phyloP scores from a whole-genome alignment of 139 green algal genomes.

The Chlamydomonas incerta region DNA sequence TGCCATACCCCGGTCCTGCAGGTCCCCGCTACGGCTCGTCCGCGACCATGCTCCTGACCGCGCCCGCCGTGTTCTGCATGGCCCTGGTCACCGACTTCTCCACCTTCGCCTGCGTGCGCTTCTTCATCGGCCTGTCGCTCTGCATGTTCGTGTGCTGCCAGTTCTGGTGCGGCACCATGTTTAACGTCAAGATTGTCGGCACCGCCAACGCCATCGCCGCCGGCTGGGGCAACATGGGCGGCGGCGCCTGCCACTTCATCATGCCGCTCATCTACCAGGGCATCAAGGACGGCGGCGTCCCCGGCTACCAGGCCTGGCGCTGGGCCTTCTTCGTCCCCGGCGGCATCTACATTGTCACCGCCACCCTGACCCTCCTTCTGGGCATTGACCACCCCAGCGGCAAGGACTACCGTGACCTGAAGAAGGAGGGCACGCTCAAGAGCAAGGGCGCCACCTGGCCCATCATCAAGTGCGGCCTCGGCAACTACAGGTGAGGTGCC shows the following conservation, averaged over 20 bases:
- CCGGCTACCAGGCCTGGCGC: conserved; percentile 62
- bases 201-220: conserved; percentile 90
- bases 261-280: conserved; percentile 91
- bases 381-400: conserved; percentile 33
- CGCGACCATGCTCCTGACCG: conserved; percentile 68
- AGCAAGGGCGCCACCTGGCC: conserved; percentile 66
- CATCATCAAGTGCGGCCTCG: conserved; percentile 78
- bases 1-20: not conserved
- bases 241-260: conserved; percentile 90
- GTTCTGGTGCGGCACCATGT: conserved; percentile 91
- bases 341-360: conserved; percentile 79
- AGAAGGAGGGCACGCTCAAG: conserved; percentile 81
- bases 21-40: conserved; percentile 50
- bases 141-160: conserved; percentile 92
- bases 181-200: conserved; percentile 90
- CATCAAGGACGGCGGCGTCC: conserved; percentile 30
- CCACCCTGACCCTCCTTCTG: conserved; percentile 66
- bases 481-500: conserved; percentile 84
- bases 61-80: conserved; percentile 81
- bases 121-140: conserved; percentile 87
- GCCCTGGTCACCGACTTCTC: conserved; percentile 81
- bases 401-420: conserved; percentile 80
- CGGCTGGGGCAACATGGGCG: conserved; percentile 91
- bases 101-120: conserved; percentile 59
- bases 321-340: conserved; percentile 84